phyloP scores from a whole-genome alignment of 192 early-diverging fungal species.

The Gigaspora rosea region DNA sequence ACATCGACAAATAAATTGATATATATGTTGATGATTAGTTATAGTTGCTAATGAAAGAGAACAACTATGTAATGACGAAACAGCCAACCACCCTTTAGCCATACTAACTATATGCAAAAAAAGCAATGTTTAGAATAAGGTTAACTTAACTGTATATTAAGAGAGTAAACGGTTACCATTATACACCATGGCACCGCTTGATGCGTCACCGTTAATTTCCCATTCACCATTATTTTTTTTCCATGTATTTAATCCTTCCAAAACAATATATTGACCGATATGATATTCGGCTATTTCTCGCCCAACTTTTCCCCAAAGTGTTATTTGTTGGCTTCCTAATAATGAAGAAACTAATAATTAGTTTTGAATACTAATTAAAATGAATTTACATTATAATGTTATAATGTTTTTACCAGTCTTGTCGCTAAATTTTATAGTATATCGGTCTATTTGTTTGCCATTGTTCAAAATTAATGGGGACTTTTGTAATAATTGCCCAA shows the following conservation, averaged over 20 bases:
- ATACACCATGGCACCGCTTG: background rate
- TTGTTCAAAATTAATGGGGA: background rate
- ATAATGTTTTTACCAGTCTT: background rate
- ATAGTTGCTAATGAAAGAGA: background rate
- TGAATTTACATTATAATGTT: too few species aligned
- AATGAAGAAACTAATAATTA: background rate
- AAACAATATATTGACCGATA: conserved; percentile 3
- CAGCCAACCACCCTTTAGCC: conserved; percentile 1
- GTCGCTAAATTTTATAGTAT: conserved; percentile 3
- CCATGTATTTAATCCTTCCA: conserved; percentile 3
- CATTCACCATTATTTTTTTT: background rate
- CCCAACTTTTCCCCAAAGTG: conserved; percentile 1
- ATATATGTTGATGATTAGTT: background rate
- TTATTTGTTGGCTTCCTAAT: background rate
- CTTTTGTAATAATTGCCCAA: background rate
- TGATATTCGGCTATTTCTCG: background rate
- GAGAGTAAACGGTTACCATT: background rate
- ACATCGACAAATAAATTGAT: background rate
- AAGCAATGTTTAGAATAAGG: too few species aligned
- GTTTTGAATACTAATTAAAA: background rate
- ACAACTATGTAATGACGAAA: background rate
- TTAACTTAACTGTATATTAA: too few species aligned
- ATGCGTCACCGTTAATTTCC: background rate
- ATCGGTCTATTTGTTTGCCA: background rate
- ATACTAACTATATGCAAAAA: background rate